These are phyloP conservation scores for Solanum virginianum DNA, from an alignment of 257 asterid species.

Conservation along the genomic window DNA sequence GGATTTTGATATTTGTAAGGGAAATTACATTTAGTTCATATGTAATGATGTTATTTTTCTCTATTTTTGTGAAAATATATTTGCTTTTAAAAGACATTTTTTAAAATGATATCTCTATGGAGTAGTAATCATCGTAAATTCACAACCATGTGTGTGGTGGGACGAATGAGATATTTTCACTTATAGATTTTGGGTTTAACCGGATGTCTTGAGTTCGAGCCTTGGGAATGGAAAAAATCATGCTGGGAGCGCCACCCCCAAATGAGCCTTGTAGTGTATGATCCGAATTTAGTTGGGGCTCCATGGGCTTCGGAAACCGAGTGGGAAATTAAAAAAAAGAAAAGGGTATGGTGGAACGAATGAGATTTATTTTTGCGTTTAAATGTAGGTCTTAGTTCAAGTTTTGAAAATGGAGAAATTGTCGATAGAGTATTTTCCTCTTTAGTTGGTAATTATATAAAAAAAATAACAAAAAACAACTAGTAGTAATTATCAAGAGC, in stretches of 20 bases:
- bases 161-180: not conserved
- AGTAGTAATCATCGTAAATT: not conserved
- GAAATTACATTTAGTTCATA: not conserved
- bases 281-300: too few species aligned
- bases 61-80: not conserved
- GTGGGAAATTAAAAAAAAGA: not conserved
- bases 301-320: too few species aligned
- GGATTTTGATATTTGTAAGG: not conserved
- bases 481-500: too few species aligned
- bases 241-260: too few species aligned
- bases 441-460: too few species aligned
- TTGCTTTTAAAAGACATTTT: not conserved
- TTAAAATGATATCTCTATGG: not conserved
- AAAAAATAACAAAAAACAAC: too few species aligned
- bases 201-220: too few species aligned
- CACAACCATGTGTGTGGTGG: too few species aligned
- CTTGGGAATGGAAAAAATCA: too few species aligned
- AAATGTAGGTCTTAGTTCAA: not conserved
- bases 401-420: fast-evolving
- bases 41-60: not conserved
- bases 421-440: not conserved
- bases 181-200: fast-evolving
- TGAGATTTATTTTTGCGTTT: not conserved
- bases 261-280: too few species aligned
- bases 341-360: too few species aligned